phyloP scores from a whole-genome alignment of 352 stramenopile species.

The Phytophthora tentaculata region DNA sequence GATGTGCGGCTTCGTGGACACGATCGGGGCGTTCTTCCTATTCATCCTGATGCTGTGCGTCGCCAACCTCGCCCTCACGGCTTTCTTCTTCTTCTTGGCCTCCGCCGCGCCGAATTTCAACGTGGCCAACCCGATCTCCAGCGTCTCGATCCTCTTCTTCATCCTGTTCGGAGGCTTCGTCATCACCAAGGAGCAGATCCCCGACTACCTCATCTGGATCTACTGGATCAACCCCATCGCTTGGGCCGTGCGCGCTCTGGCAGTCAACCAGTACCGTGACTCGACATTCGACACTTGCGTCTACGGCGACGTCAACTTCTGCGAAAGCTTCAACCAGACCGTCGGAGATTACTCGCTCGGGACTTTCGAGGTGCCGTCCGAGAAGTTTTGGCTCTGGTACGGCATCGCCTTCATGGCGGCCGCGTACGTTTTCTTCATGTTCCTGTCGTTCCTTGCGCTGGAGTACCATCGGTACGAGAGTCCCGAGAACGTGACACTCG shows the following conservation, averaged over 20 bases:
- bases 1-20: constrained; percentile 62
- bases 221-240: constrained; percentile 37
- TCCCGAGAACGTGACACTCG: constrained; percentile 30
- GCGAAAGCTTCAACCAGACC: constrained; percentile 15
- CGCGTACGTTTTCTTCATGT: constrained; percentile 30
- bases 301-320: constrained; percentile 25
- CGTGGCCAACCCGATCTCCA: constrained; percentile 21
- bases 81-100: constrained; percentile 31
- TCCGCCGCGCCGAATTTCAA: constrained; percentile 26
- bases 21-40: constrained; percentile 36
- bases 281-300: constrained; percentile 26
- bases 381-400: constrained; percentile 34
- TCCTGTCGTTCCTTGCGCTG: constrained; percentile 27
- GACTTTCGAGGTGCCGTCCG: constrained; percentile 24
- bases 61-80: constrained; percentile 34
- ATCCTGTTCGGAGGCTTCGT: constrained; percentile 26
- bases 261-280: constrained; percentile 34
- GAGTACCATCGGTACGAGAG: constrained; percentile 26
- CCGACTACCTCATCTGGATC: constrained; percentile 36
- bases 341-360: constrained; percentile 27
- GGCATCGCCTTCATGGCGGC: constrained; percentile 21
- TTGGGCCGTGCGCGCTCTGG: constrained; percentile 22
- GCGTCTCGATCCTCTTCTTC: constrained; percentile 31
- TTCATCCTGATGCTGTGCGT: constrained; percentile 44
- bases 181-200: constrained; percentile 36